Conservation (phyloP, 352 stramenopile species). For the Phytophthora meadii region DNA sequence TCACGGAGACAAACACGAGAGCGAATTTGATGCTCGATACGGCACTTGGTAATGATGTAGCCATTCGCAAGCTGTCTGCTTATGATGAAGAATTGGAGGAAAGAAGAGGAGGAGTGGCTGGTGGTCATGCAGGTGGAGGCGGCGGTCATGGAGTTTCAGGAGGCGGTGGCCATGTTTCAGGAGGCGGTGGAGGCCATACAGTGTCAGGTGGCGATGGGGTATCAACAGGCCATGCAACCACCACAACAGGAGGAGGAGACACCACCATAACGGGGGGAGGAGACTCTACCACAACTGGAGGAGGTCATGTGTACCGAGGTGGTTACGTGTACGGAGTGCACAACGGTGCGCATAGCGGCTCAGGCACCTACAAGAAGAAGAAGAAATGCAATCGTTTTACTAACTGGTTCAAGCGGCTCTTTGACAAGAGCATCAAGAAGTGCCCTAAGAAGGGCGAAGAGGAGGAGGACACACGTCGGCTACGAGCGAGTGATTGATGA, state of each 20-base stretch:
- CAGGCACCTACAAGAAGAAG: conserved; percentile 4
- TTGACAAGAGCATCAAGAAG: conserved; percentile 8
- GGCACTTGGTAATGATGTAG: neutral
- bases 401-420: conserved; percentile 19
- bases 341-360: conserved; percentile 1
- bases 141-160: too few relatives aligned
- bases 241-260: neutral
- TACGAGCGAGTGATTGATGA: neutral
- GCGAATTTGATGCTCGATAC: conserved; percentile 1
- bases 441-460: conserved; percentile 13
- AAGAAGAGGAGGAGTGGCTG: neutral
- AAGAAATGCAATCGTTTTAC: conserved; percentile 24
- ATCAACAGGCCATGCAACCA: neutral
- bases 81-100: conserved; percentile 2
- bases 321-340: conserved; percentile 5
- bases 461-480: neutral
- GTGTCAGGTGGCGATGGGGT: too few relatives aligned
- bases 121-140: conserved; percentile 1
- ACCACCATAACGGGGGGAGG: neutral
- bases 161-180: too few relatives aligned
- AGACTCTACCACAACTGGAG: neutral
- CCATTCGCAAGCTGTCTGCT: neutral
- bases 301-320: neutral
- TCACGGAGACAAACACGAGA: neutral
- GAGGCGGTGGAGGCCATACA: too few relatives aligned